These are phyloP conservation scores for Fusarium continuum DNA, from an alignment of 2,329 filamentous ascomycete species.

Conservation along the genomic window DNA sequence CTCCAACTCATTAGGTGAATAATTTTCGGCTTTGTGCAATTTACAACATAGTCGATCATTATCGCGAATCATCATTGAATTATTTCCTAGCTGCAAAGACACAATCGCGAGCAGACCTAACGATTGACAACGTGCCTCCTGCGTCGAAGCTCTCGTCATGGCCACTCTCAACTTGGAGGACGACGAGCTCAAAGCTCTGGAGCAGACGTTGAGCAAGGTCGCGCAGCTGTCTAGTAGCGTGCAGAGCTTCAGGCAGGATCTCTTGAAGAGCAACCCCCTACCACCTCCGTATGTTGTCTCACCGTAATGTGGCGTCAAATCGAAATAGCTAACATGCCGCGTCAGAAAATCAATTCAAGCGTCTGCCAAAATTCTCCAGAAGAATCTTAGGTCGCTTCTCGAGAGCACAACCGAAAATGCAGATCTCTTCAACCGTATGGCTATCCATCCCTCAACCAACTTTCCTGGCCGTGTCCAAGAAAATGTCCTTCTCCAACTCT, in stretches of 20 bases:
- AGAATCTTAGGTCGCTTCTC: constrained; percentile 73
- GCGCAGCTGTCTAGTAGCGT: constrained; percentile 75
- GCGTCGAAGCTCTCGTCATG: constrained; percentile 40
- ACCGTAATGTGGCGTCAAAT: not conserved
- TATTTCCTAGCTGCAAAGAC: not conserved
- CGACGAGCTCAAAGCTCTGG: constrained; percentile 73
- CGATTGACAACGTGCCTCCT: not conserved
- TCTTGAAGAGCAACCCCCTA: constrained; percentile 70
- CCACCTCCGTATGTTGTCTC: constrained; percentile 66
- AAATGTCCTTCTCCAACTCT: constrained; percentile 70
- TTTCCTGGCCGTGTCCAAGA: constrained; percentile 77
- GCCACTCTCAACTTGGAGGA: constrained; percentile 60
- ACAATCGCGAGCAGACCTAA: not conserved
- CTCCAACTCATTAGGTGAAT: not conserved
- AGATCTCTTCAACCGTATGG: constrained; percentile 73
- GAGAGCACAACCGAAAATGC: constrained; percentile 71
- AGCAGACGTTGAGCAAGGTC: constrained; percentile 74
- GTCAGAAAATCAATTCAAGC: constrained; percentile 74
- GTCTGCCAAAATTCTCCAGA: constrained; percentile 75
- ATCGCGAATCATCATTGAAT: not conserved
- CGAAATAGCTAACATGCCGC: constrained; percentile 8
- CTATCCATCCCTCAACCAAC: constrained; percentile 79
- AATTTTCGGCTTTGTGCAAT: not conserved
- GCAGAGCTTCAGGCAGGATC: constrained; percentile 67
- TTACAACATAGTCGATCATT: not conserved